phyloP scores from a whole-genome alignment of 768 basidiomycete genomes.

The Mycena albidolilacea region DNA sequence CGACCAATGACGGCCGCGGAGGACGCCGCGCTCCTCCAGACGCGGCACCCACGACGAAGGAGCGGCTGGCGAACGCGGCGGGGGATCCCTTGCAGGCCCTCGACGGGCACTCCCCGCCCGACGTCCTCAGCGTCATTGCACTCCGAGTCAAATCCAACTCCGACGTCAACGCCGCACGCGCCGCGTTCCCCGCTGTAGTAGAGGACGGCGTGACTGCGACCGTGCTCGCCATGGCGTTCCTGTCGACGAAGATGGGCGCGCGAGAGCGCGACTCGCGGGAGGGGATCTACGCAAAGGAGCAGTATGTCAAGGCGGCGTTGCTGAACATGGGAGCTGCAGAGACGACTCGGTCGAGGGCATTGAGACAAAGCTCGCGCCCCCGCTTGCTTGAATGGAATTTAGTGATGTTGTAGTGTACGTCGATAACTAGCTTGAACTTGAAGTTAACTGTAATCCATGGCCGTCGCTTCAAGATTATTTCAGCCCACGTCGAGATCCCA shows the following conservation, averaged over 20 bases:
- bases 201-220: conserved; percentile 28
- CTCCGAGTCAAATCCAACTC: neutral
- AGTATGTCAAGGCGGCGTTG: conserved; percentile 27
- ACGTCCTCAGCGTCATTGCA: conserved; percentile 24
- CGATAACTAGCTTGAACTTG: no score
- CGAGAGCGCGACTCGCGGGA: conserved; percentile 34
- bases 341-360: conserved; percentile 24
- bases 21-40: no score
- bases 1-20: no score
- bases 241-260: conserved; percentile 16
- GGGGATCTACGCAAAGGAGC: conserved; percentile 34
- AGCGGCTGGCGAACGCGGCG: neutral
- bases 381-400: conserved; percentile 19
- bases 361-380: conserved; percentile 14
- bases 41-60: no score
- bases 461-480: no score
- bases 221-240: conserved; percentile 34
- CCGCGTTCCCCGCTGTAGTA: conserved; percentile 8
- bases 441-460: no score
- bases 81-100: conserved; percentile 35
- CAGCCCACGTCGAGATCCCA: no score
- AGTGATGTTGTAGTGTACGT: no score
- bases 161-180: conserved; percentile 9
- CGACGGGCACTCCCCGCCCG: conserved; percentile 35
- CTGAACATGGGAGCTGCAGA: conserved; percentile 1